Conservation (phyloP, 2,329 filamentous ascomycete species). For the Rhytidhysteron rufulum region DNA sequence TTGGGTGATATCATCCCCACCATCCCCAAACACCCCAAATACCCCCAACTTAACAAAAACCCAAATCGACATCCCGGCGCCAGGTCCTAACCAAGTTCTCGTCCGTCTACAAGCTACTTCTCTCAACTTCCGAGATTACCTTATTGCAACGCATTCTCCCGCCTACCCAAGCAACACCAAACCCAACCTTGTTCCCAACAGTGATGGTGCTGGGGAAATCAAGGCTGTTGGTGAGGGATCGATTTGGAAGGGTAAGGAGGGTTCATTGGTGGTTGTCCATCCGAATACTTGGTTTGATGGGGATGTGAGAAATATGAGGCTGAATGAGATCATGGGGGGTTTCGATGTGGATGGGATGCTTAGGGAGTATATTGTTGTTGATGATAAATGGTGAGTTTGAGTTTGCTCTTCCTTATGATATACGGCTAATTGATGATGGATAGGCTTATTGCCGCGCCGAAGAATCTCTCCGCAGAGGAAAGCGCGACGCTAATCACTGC, state of each 20-base stretch:
- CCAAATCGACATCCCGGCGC: slow-evolving; percentile 2
- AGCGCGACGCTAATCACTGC: slow-evolving; percentile 42
- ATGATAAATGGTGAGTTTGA: slow-evolving; percentile 22
- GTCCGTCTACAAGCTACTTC: slow-evolving; percentile 5
- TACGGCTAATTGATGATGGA: neutral
- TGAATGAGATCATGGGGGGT: slow-evolving; percentile 14
- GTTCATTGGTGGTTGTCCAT: slow-evolving; percentile 3
- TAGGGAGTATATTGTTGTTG: slow-evolving; percentile 41
- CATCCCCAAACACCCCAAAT: no score
- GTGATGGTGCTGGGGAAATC: neutral
- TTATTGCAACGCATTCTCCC: slow-evolving; percentile 3
- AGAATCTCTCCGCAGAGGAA: slow-evolving; percentile 30
- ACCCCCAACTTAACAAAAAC: slow-evolving; percentile 5
- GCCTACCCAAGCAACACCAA: slow-evolving; percentile 2
- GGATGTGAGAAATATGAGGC: slow-evolving; percentile 8
- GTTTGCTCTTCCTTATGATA: neutral
- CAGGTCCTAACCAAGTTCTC: slow-evolving; percentile 8
- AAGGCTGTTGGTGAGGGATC: neutral
- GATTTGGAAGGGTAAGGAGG: neutral
- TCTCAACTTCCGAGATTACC: slow-evolving; percentile 10
- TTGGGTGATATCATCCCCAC: no score
- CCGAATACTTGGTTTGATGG: slow-evolving; percentile 10
- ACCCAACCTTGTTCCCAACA: no score
- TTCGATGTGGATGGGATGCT: slow-evolving; percentile 37
- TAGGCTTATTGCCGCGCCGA: slow-evolving; percentile 35